Conservation (phyloP, 2,329 filamentous ascomycete genomes). For the Cordyceps pruinosa region DNA sequence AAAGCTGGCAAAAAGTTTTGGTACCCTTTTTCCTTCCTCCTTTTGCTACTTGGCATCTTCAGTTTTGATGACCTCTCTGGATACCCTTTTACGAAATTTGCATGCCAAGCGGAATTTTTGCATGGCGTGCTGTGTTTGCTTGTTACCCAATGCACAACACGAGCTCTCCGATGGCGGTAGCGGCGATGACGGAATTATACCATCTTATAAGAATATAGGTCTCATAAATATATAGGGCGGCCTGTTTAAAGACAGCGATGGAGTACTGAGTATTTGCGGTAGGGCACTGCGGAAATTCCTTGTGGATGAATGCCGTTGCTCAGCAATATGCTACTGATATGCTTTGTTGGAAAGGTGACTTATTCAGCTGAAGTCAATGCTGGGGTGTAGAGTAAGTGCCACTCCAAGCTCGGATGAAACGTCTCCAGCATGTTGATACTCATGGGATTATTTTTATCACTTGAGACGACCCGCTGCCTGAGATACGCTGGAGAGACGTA, state of each 20-base stretch:
- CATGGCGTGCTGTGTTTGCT: not conserved
- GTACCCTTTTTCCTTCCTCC: conserved; percentile 2
- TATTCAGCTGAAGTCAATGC: no score
- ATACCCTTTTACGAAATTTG: conserved; percentile 12
- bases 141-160: not conserved
- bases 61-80: conserved; percentile 5
- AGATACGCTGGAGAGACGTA: not conserved
- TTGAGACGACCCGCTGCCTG: not conserved
- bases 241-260: not conserved
- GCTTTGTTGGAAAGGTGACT: not conserved
- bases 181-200: not conserved
- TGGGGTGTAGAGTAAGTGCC: no score
- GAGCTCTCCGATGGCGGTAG: not conserved
- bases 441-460: not conserved
- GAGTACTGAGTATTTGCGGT: not conserved
- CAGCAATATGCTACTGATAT: not conserved
- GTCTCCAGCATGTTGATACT: not conserved
- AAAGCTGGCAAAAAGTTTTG: conserved; percentile 13
- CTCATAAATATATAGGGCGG: not conserved
- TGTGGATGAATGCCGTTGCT: not conserved
- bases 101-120: not conserved
- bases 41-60: not conserved
- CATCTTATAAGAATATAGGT: not conserved
- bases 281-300: not conserved
- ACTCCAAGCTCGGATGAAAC: no score